These are phyloP conservation scores for Neurospora sp. DNA, from an alignment of 495 filamentous ascomycete genomes.

Conservation along the genomic window DNA sequence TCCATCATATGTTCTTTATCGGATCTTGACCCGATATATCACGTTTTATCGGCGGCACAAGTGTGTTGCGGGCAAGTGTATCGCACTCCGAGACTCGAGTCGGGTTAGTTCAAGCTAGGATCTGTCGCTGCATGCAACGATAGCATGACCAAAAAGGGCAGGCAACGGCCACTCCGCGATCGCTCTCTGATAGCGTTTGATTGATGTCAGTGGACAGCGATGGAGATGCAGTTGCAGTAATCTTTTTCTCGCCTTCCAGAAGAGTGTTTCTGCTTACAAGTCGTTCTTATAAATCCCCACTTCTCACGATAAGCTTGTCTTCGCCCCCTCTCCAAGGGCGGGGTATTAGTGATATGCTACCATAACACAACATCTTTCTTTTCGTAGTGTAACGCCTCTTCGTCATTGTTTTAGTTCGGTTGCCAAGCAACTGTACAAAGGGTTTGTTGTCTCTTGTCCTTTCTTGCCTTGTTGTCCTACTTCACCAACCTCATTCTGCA, in stretches of 20 bases:
- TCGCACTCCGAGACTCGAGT: not conserved
- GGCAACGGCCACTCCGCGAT: not conserved
- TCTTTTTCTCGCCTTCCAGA: not conserved
- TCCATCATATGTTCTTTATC: not conserved
- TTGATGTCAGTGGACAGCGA: not conserved
- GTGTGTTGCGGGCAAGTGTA: not conserved
- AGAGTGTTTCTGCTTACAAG: not conserved
- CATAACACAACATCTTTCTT: not conserved
- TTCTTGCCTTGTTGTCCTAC: not conserved
- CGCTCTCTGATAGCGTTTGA: not conserved
- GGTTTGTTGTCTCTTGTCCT: not conserved
- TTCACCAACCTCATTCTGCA: not conserved
- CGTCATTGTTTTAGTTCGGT: not conserved
- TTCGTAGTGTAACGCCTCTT: not conserved
- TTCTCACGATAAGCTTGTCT: not conserved
- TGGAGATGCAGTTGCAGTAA: not conserved
- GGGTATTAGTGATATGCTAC: not conserved
- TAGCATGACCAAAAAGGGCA: not conserved
- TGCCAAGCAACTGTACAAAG: not conserved
- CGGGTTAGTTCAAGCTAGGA: not conserved
- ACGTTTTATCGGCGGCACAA: not conserved
- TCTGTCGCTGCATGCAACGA: not conserved
- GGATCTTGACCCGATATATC: not conserved
- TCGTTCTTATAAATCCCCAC: not conserved
- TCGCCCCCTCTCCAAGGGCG: not conserved